phyloP scores from a whole-genome alignment of 768 basidiomycete genomes.

The Boletus sensibilis region DNA sequence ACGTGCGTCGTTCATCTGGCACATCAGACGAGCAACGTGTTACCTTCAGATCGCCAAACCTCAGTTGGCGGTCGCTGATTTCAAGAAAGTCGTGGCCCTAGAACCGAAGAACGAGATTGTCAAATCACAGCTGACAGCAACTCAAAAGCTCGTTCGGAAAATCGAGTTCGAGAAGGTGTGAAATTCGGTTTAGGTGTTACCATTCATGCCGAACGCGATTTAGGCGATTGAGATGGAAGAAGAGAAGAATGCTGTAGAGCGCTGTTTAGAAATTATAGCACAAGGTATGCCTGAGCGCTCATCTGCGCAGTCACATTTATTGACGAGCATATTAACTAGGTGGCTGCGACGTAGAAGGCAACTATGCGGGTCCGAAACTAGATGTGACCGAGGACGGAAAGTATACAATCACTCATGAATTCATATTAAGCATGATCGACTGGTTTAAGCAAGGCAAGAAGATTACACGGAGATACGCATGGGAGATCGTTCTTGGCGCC shows the following conservation, averaged over 20 bases:
- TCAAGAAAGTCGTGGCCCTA: slow-evolving; percentile 77
- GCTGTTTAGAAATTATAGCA: slow-evolving; percentile 75
- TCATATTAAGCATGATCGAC: slow-evolving; percentile 81
- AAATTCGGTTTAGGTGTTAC: not conserved
- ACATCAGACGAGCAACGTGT: slow-evolving; percentile 77
- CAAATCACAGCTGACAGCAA: slow-evolving; percentile 76
- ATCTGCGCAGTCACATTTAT: not conserved
- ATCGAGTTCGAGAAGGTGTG: slow-evolving; percentile 90
- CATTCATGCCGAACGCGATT: slow-evolving; percentile 4
- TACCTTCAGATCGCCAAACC: slow-evolving; percentile 88
- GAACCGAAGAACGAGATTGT: slow-evolving; percentile 88
- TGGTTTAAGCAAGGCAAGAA: slow-evolving; percentile 95
- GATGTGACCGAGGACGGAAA: slow-evolving; percentile 56
- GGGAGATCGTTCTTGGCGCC: slow-evolving; percentile 94
- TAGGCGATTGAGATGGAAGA: slow-evolving; percentile 93
- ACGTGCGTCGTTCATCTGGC: not conserved
- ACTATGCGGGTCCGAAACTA: slow-evolving; percentile 76
- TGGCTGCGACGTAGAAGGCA: slow-evolving; percentile 72
- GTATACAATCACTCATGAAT: slow-evolving; percentile 72
- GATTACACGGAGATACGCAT: slow-evolving; percentile 85
- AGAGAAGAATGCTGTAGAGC: slow-evolving; percentile 72
- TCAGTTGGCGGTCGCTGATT: slow-evolving; percentile 81
- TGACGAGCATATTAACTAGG: slow-evolving; percentile 41
- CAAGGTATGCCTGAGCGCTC: slow-evolving; percentile 50
- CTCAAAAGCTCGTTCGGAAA: slow-evolving; percentile 86